Percentiles rank a stretch among this genome's conserved stretches.
Evolutionary conservation across 495 filamentous ascomycete genomes (phyloP).

Genomic region (Podospora fimiseda): DNA sequence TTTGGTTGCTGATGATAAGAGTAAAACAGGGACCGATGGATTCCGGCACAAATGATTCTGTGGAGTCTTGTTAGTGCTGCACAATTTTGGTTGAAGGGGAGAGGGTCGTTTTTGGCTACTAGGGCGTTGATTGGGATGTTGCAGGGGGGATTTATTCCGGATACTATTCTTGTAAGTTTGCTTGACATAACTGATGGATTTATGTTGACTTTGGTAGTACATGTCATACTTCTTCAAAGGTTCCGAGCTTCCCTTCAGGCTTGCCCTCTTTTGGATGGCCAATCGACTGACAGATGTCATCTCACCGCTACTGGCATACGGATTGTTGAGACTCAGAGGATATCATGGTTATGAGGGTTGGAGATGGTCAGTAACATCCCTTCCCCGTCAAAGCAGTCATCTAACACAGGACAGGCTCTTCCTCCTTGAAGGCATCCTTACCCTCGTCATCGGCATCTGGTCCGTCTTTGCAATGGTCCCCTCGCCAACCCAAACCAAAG

Average conservation of each 20-base stretch:
- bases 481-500: slow-evolving; percentile 38
- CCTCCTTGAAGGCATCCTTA: slow-evolving; percentile 42
- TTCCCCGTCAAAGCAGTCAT: slow-evolving; percentile 14
- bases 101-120: slow-evolving; percentile 35
- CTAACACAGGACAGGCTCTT: slow-evolving; percentile 27
- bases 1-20: too few species aligned
- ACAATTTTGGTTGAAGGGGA: slow-evolving; percentile 25
- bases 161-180: slow-evolving; percentile 32
- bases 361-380: slow-evolving; percentile 37
- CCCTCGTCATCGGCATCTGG: slow-evolving; percentile 42
- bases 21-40: slow-evolving; percentile 67
- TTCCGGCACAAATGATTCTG: slow-evolving; percentile 51
- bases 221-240: slow-evolving; percentile 50
- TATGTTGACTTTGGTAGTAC: slow-evolving; percentile 16
- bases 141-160: slow-evolving; percentile 50
- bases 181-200: neutral
- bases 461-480: slow-evolving; percentile 9
- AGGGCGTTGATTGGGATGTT: slow-evolving; percentile 34
- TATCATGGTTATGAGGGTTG: slow-evolving; percentile 47
- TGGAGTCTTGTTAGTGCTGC: slow-evolving; percentile 41
- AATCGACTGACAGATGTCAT: slow-evolving; percentile 42
- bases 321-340: slow-evolving; percentile 45
- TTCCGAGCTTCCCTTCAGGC: slow-evolving; percentile 43
- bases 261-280: slow-evolving; percentile 42
- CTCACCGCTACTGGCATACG: slow-evolving; percentile 44